Percentiles rank a stretch among this genome's conserved stretches.
phyloP scores from a whole-genome alignment of 2,329 filamentous ascomycete genomes.

The Pyricularia grisea region DNA sequence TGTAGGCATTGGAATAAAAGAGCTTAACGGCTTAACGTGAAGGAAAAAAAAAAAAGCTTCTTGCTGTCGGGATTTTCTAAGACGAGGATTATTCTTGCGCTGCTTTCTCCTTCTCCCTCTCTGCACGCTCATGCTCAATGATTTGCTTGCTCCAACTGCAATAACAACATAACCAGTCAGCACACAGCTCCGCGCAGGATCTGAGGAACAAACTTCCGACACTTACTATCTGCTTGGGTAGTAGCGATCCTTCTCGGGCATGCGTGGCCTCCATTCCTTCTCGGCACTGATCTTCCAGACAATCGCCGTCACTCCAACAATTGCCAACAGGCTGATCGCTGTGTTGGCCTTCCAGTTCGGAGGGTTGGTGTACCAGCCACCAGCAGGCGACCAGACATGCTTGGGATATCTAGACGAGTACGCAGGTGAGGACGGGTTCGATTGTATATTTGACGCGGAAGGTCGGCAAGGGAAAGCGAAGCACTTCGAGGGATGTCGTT shows the following conservation, averaged over 20 bases:
- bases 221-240: constrained; percentile 79
- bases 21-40: background rate
- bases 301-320: constrained; percentile 54
- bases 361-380: constrained; percentile 95
- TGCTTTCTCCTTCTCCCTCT: constrained; percentile 18
- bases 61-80: background rate
- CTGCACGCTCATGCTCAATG: constrained; percentile 31
- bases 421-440: background rate
- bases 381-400: constrained; percentile 97
- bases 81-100: constrained; percentile 1
- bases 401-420: constrained; percentile 67
- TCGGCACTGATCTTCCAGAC: constrained; percentile 66
- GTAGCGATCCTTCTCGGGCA: constrained; percentile 72
- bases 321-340: constrained; percentile 20
- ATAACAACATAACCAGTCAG: background rate
- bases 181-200: background rate
- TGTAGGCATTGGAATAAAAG: background rate
- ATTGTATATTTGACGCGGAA: background rate
- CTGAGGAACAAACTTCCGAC: background rate
- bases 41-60: background rate
- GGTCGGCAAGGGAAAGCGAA: background rate
- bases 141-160: constrained; percentile 35
- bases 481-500: constrained; percentile 5
- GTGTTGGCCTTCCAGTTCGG: constrained; percentile 95
- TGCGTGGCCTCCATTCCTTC: constrained; percentile 61